Percentiles rank a stretch among this genome's conserved stretches.
These are phyloP conservation scores for Citrus australasica DNA, from an alignment of 345 rosid genomes.

Conservation along the genomic window DNA sequence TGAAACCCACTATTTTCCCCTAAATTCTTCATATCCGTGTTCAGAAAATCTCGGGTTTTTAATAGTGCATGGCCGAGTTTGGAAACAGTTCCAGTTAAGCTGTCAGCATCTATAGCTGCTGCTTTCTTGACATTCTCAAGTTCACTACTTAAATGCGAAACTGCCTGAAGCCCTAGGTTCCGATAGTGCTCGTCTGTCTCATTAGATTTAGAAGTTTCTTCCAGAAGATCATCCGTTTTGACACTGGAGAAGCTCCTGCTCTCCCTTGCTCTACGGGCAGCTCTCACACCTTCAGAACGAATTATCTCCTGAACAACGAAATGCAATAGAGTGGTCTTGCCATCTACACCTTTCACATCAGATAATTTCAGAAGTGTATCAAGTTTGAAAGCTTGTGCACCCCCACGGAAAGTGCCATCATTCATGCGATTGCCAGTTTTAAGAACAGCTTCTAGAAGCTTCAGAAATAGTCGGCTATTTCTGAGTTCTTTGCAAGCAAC, in stretches of 20 bases:
- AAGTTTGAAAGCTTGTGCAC: constrained; percentile 96
- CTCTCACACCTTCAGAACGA: constrained; percentile 86
- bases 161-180: constrained; percentile 78
- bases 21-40: constrained; percentile 63
- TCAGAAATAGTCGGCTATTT: constrained; percentile 81
- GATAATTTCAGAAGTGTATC: constrained; percentile 93
- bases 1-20: constrained; percentile 76
- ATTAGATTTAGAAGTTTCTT: constrained; percentile 43
- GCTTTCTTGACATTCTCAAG: constrained; percentile 91
- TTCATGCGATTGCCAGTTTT: constrained; percentile 99
- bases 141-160: constrained; percentile 68
- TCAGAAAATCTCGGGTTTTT: constrained; percentile 60
- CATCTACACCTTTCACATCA: constrained; percentile 94
- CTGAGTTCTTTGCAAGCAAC: constrained; percentile 87
- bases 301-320: constrained; percentile 94
- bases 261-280: constrained; percentile 70
- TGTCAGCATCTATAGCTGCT: constrained; percentile 76
- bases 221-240: constrained; percentile 71
- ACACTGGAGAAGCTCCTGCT: constrained; percentile 64
- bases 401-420: constrained; percentile 94
- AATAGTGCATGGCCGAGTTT: constrained; percentile 58
- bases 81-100: constrained; percentile 67
- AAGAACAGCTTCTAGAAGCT: constrained; percentile 96
- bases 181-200: constrained; percentile 68
- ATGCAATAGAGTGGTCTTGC: constrained; percentile 95